These are phyloP conservation scores for Parietaria judaica DNA, from an alignment of 306 rosid genomes.

Conservation along the genomic window DNA sequence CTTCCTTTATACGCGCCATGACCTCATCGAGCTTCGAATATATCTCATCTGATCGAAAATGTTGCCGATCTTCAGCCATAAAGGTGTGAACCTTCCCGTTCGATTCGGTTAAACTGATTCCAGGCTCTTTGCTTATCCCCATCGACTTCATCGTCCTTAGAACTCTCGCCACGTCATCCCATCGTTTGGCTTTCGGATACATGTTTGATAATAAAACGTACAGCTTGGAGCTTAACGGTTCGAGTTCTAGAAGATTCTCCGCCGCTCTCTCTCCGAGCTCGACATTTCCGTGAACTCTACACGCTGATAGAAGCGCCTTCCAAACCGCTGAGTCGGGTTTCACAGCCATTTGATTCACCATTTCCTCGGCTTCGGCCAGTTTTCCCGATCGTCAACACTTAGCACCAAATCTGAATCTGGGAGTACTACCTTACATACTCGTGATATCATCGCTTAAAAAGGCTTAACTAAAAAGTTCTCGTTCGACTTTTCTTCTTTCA, in stretches of 20 bases:
- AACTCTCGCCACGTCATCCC: conserved; percentile 61
- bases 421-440: too few relatives aligned
- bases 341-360: conserved; percentile 53
- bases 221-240: conserved; percentile 56
- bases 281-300: conserved; percentile 67
- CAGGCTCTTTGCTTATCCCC: conserved; percentile 79
- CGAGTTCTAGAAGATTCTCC: conserved; percentile 50
- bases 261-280: conserved; percentile 75
- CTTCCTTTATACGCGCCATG: conserved; percentile 54
- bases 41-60: conserved; percentile 53
- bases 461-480: too few relatives aligned
- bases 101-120: conserved; percentile 74
- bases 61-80: conserved; percentile 77
- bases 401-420: too few relatives aligned
- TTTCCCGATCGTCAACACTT: conserved; percentile 51
- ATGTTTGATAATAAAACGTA: conserved; percentile 71
- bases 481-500: too few relatives aligned
- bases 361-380: conserved; percentile 48
- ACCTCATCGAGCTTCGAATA: conserved; percentile 59
- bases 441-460: too few relatives aligned
- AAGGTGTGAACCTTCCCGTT: conserved; percentile 57
- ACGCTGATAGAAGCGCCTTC: conserved; percentile 83
- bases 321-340: conserved; percentile 79
- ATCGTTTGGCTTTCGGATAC: conserved; percentile 59
- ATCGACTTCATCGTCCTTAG: conserved; percentile 64